phyloP scores from a whole-genome alignment of 1,284 basidiomycete species.

The Agroathelia rolfsii region DNA sequence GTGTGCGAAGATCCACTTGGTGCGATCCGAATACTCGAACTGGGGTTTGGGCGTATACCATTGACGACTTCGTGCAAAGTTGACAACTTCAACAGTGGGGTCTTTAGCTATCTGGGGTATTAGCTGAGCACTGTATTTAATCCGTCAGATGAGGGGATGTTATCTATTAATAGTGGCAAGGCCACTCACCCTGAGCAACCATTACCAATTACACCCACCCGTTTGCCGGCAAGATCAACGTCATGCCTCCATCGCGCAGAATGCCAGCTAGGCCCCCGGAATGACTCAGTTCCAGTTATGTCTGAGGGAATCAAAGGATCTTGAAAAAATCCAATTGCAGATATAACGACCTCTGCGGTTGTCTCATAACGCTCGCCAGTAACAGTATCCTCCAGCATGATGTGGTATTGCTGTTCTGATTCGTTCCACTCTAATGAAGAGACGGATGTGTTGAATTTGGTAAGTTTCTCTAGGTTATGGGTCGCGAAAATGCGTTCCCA shows the following conservation, averaged over 20 bases:
- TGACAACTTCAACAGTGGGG: constrained; percentile 36
- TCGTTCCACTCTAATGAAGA: constrained; percentile 17
- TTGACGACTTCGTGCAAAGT: constrained; percentile 43
- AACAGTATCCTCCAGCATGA: constrained; percentile 13
- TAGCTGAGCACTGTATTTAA: constrained; percentile 38
- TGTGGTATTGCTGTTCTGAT: constrained; percentile 9
- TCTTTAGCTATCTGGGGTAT: constrained; percentile 40
- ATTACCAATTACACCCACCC: constrained; percentile 54
- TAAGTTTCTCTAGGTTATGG: constrained; percentile 18
- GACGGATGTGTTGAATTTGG: constrained; percentile 19
- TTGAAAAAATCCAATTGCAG: constrained; percentile 36
- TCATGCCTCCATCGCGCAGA: constrained; percentile 49
- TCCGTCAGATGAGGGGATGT: constrained; percentile 9
- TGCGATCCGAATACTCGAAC: constrained; percentile 28
- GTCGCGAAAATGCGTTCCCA: constrained; percentile 23
- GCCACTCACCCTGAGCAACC: constrained; percentile 46
- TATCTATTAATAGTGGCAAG: constrained; percentile 8
- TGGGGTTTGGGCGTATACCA: constrained; percentile 38
- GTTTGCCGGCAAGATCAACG: constrained; percentile 40
- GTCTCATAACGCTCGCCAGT: constrained; percentile 20
- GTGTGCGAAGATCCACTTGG: constrained; percentile 38
- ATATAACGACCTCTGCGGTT: constrained; percentile 33
- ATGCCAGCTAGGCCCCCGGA: constrained; percentile 44
- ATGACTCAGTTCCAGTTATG: constrained; percentile 33
- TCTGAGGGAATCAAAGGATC: constrained; percentile 34